phyloP scores from a whole-genome alignment of 179 eudicot genomes.

The Heliamphora pulchella region DNA sequence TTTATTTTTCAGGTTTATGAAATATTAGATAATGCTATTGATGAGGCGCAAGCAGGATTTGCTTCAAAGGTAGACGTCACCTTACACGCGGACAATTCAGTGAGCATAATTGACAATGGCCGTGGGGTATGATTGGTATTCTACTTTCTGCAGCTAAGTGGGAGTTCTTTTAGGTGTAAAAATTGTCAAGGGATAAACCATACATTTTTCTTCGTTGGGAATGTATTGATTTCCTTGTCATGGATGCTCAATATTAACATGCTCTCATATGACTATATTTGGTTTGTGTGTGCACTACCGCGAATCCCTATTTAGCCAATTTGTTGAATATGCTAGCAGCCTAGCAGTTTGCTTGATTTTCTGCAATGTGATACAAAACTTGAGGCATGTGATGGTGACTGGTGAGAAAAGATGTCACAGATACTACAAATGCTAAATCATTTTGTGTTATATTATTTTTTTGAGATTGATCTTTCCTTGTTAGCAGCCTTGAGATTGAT shows the following conservation, averaged over 20 bases:
- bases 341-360: neutral
- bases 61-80: constrained; percentile 76
- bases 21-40: constrained; percentile 85
- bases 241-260: neutral
- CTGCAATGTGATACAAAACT: neutral
- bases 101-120: constrained; percentile 82
- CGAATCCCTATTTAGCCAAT: neutral
- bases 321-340: neutral
- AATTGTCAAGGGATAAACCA: neutral
- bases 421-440: neutral
- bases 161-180: constrained; percentile 5
- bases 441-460: neutral
- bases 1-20: constrained; percentile 71
- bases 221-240: neutral
- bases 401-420: neutral
- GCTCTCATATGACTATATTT: neutral
- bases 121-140: constrained; percentile 71
- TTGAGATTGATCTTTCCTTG: too few relatives aligned
- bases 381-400: neutral
- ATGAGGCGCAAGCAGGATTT: constrained; percentile 96
- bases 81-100: constrained; percentile 70
- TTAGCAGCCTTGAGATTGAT: too few relatives aligned
- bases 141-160: constrained; percentile 13
- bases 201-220: neutral
- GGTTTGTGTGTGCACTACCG: neutral